Percentiles rank a stretch among this genome's conserved stretches.
phyloP scores from a whole-genome alignment of 2,329 filamentous ascomycete species.

The Didymella sp. region DNA sequence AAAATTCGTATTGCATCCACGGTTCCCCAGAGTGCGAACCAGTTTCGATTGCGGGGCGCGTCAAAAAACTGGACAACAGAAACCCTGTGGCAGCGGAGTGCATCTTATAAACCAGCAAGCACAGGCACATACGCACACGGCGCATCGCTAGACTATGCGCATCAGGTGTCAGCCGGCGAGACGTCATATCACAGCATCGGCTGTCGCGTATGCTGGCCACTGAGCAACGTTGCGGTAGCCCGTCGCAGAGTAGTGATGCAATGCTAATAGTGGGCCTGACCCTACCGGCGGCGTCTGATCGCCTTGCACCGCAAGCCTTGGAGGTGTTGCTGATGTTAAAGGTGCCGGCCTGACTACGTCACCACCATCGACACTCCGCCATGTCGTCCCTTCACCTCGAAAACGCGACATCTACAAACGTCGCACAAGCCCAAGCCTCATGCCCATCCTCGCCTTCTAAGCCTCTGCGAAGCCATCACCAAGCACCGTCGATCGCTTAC shows the following conservation, averaged over 20 bases:
- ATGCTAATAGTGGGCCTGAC: slow-evolving; percentile 8
- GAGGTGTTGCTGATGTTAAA: neutral
- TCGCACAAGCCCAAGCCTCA: slow-evolving; percentile 4
- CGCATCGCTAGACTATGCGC: slow-evolving; percentile 1
- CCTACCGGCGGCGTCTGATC: slow-evolving; percentile 1
- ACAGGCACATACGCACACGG: neutral
- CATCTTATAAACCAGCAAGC: slow-evolving; percentile 11
- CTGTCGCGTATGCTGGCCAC: slow-evolving; percentile 10
- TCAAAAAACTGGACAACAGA: neutral
- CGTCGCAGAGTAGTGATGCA: slow-evolving; percentile 15
- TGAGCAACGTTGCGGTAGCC: slow-evolving; percentile 7
- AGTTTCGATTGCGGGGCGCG: slow-evolving; percentile 11
- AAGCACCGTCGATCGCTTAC: slow-evolving; percentile 16
- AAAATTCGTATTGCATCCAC: neutral
- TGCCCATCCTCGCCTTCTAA: neutral
- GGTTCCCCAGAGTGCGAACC: slow-evolving; percentile 6
- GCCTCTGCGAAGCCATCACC: slow-evolving; percentile 7
- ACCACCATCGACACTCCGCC: neutral
- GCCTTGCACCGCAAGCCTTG: neutral
- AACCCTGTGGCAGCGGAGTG: neutral
- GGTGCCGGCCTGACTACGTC: slow-evolving; percentile 1
- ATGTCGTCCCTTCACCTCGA: neutral
- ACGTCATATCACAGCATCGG: slow-evolving; percentile 19
- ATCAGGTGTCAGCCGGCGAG: slow-evolving; percentile 6
- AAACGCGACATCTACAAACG: neutral